Percentiles rank a stretch among this genome's conserved stretches.
Evolutionary conservation across 2,329 filamentous ascomycete species (phyloP).

Genomic region (Fusarium ramigenum): DNA sequence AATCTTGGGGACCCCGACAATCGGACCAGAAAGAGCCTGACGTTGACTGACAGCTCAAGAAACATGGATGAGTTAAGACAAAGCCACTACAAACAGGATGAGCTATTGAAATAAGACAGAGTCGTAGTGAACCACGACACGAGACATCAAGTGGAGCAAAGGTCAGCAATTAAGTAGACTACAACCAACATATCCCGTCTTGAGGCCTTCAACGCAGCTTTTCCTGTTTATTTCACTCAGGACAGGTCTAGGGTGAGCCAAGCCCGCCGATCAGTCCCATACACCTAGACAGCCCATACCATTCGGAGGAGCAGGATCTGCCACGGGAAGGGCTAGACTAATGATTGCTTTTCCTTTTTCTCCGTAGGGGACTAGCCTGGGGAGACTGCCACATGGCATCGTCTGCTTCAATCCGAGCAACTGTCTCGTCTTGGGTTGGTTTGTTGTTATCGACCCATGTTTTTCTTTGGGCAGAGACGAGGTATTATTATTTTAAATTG

Average conservation of each 20-base stretch:
- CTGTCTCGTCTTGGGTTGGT: background rate
- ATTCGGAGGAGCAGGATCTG: constrained; percentile 6
- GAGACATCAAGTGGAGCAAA: constrained; percentile 1
- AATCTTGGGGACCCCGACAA: constrained; percentile 21
- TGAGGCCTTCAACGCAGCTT: constrained; percentile 16
- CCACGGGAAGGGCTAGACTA: constrained; percentile 22
- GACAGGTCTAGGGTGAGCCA: constrained; percentile 27
- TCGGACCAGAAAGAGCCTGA: constrained; percentile 13
- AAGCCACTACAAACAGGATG: background rate
- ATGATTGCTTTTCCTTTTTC: constrained; percentile 12
- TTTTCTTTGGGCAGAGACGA: constrained; percentile 15
- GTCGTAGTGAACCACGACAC: background rate
- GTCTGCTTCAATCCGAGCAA: constrained; percentile 21
- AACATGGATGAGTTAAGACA: background rate
- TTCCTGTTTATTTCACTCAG: background rate
- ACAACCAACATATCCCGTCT: constrained; percentile 8
- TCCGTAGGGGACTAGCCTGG: background rate
- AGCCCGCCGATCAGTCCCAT: constrained; percentile 17
- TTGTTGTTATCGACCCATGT: constrained; percentile 6
- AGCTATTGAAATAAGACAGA: background rate
- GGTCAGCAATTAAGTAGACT: background rate
- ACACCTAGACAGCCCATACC: background rate
- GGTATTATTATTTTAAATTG: constrained; percentile 10
- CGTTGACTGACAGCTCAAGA: background rate
- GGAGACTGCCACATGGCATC: constrained; percentile 37